Conservation (phyloP, 768 basidiomycete genomes). For the Coprinopsis strossmayeri region DNA sequence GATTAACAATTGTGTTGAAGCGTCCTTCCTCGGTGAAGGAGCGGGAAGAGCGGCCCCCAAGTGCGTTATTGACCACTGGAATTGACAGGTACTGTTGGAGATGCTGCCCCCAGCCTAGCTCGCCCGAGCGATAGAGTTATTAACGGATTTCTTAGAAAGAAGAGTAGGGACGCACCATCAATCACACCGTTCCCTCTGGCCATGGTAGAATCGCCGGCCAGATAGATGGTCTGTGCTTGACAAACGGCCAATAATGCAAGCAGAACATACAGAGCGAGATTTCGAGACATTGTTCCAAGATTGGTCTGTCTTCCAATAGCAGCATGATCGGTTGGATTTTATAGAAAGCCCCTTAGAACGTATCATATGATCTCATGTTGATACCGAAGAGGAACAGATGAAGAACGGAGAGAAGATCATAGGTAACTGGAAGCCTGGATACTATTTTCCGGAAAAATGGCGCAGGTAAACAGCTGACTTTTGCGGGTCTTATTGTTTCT, state of each 20-base stretch:
- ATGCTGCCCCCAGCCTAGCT: slow-evolving; percentile 42
- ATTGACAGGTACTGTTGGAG: slow-evolving; percentile 34
- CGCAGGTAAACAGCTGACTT: no score
- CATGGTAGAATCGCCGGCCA: slow-evolving; percentile 42
- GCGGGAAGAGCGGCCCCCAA: slow-evolving; percentile 39
- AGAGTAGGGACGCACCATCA: slow-evolving; percentile 21
- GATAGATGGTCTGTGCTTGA: slow-evolving; percentile 31
- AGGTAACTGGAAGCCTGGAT: not conserved
- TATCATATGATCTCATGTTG: not conserved
- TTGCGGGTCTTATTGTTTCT: no score
- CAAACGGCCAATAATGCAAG: slow-evolving; percentile 8
- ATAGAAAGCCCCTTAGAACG: not conserved
- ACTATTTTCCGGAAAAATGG: slow-evolving; percentile 9
- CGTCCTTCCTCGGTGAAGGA: slow-evolving; percentile 43
- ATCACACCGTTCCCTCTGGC: slow-evolving; percentile 24
- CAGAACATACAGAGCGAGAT: not conserved
- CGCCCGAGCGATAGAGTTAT: not conserved
- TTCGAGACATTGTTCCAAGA: not conserved
- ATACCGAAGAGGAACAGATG: not conserved
- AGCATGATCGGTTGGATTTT: no score
- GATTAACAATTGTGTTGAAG: slow-evolving; percentile 35
- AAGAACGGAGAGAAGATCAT: not conserved
- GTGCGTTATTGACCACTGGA: slow-evolving; percentile 39
- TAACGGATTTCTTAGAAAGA: not conserved
- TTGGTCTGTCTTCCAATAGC: not conserved